phyloP scores from a whole-genome alignment of 257 asterid genomes.

The Catharanthus roseus region DNA sequence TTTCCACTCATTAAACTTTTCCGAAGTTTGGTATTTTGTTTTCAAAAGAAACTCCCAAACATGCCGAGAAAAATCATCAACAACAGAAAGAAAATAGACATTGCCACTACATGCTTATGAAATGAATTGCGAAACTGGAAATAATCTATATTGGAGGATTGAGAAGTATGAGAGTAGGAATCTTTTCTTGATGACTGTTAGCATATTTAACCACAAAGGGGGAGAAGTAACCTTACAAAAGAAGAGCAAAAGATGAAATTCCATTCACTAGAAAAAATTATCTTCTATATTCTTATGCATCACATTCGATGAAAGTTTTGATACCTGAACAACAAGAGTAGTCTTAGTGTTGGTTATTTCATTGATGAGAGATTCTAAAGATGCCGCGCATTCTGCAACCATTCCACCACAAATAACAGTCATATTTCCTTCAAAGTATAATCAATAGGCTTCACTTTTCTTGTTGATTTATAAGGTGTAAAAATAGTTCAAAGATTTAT shows the following conservation, averaged over 20 bases:
- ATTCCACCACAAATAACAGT: neutral
- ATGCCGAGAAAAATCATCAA: no score
- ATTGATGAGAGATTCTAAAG: slow-evolving; percentile 58
- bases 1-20: no score
- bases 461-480: neutral
- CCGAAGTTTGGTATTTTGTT: no score
- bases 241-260: slow-evolving; percentile 7
- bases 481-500: neutral
- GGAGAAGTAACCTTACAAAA: slow-evolving; percentile 70
- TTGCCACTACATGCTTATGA: no score
- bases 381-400: slow-evolving; percentile 62
- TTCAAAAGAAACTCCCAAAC: no score
- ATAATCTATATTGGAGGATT: slow-evolving; percentile 72
- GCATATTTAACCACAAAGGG: slow-evolving; percentile 79
- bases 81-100: no score
- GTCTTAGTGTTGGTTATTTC: slow-evolving; percentile 50
- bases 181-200: slow-evolving; percentile 61
- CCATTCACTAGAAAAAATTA: slow-evolving; percentile 1
- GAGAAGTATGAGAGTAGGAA: slow-evolving; percentile 64
- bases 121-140: neutral
- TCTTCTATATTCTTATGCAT: slow-evolving; percentile 1
- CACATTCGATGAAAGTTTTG: neutral
- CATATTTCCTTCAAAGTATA: neutral
- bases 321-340: slow-evolving; percentile 86
- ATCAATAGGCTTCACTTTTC: neutral